A percentile compares a stretch with the other conserved stretches of the same genome.
These are phyloP conservation scores for Thalassiosira sp. DNA, from an alignment of 352 stramenopile genomes.

Conservation along the genomic window DNA sequence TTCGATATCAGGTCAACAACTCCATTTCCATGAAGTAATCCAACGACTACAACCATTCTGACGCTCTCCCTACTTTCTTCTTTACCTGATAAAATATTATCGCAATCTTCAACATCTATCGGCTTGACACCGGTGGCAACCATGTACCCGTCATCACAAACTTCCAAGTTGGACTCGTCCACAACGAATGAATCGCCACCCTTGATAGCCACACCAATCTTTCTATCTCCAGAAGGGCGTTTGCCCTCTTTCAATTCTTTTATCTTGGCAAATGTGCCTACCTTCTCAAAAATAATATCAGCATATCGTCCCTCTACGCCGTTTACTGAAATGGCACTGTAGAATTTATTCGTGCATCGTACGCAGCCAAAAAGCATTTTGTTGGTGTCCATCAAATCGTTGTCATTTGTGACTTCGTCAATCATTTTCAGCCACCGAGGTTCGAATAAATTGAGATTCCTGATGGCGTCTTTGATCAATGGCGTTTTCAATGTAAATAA, in stretches of 20 bases:
- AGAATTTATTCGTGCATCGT: slow-evolving; percentile 65
- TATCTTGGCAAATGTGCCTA: slow-evolving; percentile 41
- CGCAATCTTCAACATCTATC: background rate
- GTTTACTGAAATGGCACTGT: slow-evolving; percentile 48
- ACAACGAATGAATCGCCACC: slow-evolving; percentile 50
- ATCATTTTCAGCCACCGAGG: slow-evolving; percentile 71
- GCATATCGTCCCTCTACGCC: slow-evolving; percentile 52
- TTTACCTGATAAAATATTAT: background rate
- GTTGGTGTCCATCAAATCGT: slow-evolving; percentile 2
- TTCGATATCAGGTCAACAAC: slow-evolving; percentile 47
- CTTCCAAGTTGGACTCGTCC: slow-evolving; percentile 26
- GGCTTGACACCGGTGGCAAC: slow-evolving; percentile 17
- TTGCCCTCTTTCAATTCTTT: slow-evolving; percentile 49
- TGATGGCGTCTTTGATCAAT: slow-evolving; percentile 32
- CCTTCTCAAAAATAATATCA: slow-evolving; percentile 60
- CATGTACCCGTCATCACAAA: slow-evolving; percentile 55
- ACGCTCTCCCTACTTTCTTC: slow-evolving; percentile 9
- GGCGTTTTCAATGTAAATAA: slow-evolving; percentile 61
- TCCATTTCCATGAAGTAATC: slow-evolving; percentile 60
- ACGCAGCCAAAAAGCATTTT: slow-evolving; percentile 59
- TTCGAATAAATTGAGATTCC: slow-evolving; percentile 67
- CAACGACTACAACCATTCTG: slow-evolving; percentile 55
- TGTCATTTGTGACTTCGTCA: slow-evolving; percentile 31
- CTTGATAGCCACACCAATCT: slow-evolving; percentile 44
- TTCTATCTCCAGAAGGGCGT: slow-evolving; percentile 55